Evolutionary conservation across 2,329 filamentous ascomycete species (phyloP).

Genomic region (Trichoderma semiorbis): DNA sequence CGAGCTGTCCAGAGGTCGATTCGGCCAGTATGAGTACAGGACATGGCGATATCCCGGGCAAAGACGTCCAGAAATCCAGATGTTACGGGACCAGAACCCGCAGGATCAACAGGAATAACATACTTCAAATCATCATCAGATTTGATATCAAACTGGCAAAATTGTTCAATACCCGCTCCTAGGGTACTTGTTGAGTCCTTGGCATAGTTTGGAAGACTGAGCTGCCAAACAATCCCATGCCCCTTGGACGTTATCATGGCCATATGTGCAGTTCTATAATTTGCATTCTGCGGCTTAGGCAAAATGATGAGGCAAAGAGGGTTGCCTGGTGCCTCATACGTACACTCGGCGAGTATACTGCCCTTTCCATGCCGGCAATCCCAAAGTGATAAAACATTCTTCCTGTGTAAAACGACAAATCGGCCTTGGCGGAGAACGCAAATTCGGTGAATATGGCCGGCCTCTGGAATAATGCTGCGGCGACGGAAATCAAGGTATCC

Average conservation of each 20-base stretch:
- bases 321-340: slow-evolving; percentile 62
- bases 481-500: slow-evolving; percentile 49
- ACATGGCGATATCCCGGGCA: slow-evolving; percentile 79
- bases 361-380: slow-evolving; percentile 65
- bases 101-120: slow-evolving; percentile 81
- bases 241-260: slow-evolving; percentile 79
- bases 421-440: slow-evolving; percentile 73
- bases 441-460: slow-evolving; percentile 74
- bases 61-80: slow-evolving; percentile 84
- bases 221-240: slow-evolving; percentile 77
- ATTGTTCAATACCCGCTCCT: slow-evolving; percentile 52
- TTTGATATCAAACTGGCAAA: slow-evolving; percentile 68
- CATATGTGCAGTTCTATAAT: slow-evolving; percentile 62
- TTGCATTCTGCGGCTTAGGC: slow-evolving; percentile 56
- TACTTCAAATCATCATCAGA: slow-evolving; percentile 57
- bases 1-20: slow-evolving; percentile 84
- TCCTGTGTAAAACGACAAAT: slow-evolving; percentile 77
- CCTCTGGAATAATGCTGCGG: slow-evolving; percentile 64
- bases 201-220: slow-evolving; percentile 55
- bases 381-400: slow-evolving; percentile 71
- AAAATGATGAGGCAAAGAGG: slow-evolving; percentile 77
- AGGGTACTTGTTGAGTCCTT: slow-evolving; percentile 25
- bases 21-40: slow-evolving; percentile 71
- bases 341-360: slow-evolving; percentile 45
- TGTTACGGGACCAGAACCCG: slow-evolving; percentile 66